Percentiles rank a stretch among this genome's conserved stretches.
Evolutionary conservation across 129 eudicot species (phyloP).

Genomic region (Silybum marianum): DNA sequence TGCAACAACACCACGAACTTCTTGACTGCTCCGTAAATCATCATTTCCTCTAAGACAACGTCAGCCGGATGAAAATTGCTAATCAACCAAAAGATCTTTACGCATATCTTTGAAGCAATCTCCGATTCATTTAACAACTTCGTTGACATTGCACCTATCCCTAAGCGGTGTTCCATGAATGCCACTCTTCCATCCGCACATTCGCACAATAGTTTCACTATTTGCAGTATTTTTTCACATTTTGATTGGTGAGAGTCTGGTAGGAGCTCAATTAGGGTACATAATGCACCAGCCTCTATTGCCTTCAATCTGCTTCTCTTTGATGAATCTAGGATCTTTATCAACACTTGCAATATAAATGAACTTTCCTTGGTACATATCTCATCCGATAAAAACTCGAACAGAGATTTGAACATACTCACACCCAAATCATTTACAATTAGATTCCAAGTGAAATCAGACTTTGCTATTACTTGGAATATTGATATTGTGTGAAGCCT

Average conservation of each 20-base stretch:
- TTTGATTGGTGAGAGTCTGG: conserved; percentile 54
- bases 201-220: conserved; percentile 55
- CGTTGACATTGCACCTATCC: conserved; percentile 51
- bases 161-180: conserved; percentile 51
- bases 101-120: conserved; percentile 40
- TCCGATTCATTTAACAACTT: conserved; percentile 49
- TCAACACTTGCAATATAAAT: conserved; percentile 42
- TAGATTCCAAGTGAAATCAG: conserved; percentile 38
- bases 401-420: conserved; percentile 57
- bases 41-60: conserved; percentile 62
- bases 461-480: conserved; percentile 40
- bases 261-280: conserved; percentile 58
- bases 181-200: conserved; percentile 61
- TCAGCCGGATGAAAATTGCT: conserved; percentile 46
- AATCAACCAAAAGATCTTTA: conserved; percentile 54
- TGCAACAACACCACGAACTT: conserved; percentile 57
- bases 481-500: conserved; percentile 49
- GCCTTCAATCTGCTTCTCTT: conserved; percentile 53
- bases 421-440: conserved; percentile 48
- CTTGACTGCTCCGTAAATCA: conserved; percentile 52
- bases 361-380: conserved; percentile 53
- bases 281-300: conserved; percentile 65
- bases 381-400: conserved; percentile 64
- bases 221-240: conserved; percentile 45
- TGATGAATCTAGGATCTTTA: conserved; percentile 45